A percentile compares a stretch with the other conserved stretches of the same genome.
These are phyloP conservation scores for Venturia pyrina DNA, from an alignment of 2,329 filamentous ascomycete species.

Conservation along the genomic window DNA sequence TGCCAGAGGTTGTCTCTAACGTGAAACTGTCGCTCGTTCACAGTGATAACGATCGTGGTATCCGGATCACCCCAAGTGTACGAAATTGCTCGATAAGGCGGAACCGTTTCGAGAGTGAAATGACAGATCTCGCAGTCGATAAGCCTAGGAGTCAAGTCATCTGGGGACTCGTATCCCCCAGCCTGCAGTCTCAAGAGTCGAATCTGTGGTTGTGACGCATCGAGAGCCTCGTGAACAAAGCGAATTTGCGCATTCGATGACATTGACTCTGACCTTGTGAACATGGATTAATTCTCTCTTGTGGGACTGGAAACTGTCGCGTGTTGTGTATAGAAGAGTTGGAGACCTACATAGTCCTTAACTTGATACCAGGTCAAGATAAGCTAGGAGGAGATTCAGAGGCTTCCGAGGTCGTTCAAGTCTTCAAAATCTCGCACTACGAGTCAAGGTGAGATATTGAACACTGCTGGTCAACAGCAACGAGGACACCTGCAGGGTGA, in stretches of 20 bases:
- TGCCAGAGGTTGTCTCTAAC: not conserved
- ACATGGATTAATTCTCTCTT: no score
- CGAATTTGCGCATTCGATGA: no score
- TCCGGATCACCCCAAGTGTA: not conserved
- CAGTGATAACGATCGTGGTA: not conserved
- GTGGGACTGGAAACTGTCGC: no score
- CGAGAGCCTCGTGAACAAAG: not conserved
- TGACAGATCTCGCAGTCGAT: not conserved
- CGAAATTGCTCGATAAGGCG: not conserved
- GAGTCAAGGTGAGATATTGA: not conserved
- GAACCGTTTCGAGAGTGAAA: not conserved
- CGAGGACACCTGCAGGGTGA: not conserved
- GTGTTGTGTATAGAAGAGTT: no score
- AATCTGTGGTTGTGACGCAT: not conserved
- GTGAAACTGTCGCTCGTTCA: not conserved
- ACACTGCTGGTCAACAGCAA: not conserved
- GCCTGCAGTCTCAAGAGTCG: not conserved
- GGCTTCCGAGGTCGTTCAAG: not conserved
- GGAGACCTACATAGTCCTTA: no score
- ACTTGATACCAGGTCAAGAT: no score
- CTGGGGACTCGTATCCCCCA: not conserved
- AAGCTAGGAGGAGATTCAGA: no score
- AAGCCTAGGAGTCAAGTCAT: not conserved
- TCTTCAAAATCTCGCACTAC: not conserved
- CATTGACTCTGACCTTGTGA: no score